Conservation (phyloP, 495 filamentous ascomycete species). For the Aspergillus carlsbadensis region DNA sequence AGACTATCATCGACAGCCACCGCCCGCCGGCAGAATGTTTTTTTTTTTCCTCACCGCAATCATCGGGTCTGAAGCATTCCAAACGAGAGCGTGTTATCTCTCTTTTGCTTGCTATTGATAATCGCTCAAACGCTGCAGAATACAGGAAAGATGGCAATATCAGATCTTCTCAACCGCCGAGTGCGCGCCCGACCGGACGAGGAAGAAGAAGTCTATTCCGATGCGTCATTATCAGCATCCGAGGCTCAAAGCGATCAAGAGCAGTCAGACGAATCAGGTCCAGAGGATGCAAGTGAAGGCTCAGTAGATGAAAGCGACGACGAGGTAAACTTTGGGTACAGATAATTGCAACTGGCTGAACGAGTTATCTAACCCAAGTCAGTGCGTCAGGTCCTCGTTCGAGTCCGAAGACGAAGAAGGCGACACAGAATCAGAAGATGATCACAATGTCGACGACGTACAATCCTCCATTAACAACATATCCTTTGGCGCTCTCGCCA, state of each 20-base stretch:
- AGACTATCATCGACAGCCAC: constrained; percentile 11
- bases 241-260: constrained; percentile 25
- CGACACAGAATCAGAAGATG: constrained; percentile 19
- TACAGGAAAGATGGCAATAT: constrained; percentile 39
- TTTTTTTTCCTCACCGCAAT: constrained; percentile 22
- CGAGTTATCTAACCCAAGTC: too few relatives aligned
- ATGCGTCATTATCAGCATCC: constrained; percentile 28
- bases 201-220: constrained; percentile 47
- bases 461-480: constrained; percentile 49
- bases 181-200: constrained; percentile 58
- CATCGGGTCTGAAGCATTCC: neutral
- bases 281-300: constrained; percentile 17
- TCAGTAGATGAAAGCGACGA: constrained; percentile 20
- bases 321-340: constrained; percentile 7
- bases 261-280: constrained; percentile 21
- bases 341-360: neutral
- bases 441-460: constrained; percentile 39
- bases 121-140: neutral
- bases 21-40: constrained; percentile 18
- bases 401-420: constrained; percentile 21
- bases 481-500: constrained; percentile 84
- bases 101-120: neutral
- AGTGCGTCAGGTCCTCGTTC: too few relatives aligned
- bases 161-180: constrained; percentile 56
- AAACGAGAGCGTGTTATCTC: neutral